Evolutionary conservation across 2,329 filamentous ascomycete species (phyloP), one percentile per base, ranked within the genome.

Genomic region (Pseudogymnoascus sp.): DNA sequence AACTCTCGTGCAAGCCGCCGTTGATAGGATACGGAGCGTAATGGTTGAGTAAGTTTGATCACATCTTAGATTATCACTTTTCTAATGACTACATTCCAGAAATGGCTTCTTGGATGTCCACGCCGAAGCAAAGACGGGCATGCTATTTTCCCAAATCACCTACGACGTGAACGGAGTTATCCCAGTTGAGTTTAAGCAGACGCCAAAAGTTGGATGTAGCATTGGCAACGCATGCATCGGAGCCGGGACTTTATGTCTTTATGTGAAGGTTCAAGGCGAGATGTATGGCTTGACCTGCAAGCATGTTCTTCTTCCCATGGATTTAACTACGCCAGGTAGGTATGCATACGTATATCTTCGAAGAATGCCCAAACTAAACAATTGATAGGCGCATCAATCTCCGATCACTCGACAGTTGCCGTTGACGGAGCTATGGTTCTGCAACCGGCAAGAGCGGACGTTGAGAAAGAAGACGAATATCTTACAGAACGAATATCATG

Each of bases 91-190:
- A 23, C 23, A 43, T 31, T 62, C 6, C 13, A 62, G 60, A 16
- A 41, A 62, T 45, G 21, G 16, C 36, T 45, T 39, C 23, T 45
- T 45, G 19, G 60, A 62, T 43, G 36, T 62, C 45, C 60, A 62
- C 6, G 60, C 60, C 2, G 60, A 62, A 62, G 43, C 43, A 19
- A 62, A 62, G 7, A 43, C 23, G n/a, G 60, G 60, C n/a, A 11
- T 5, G 10, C 60, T 45, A 28, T 19, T 14, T n/a, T 13, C 31
- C 6, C 19, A 45, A 23, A 1, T 23, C 16, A 45, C 41, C 4
- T 14, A 45, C 19, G 13, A 8, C 10, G 14, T 45, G 8, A 19
- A 45, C 6, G 1, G 2, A 13, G 60, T n/a, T 43, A 11, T 28
- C 4, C 37, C 14, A 43, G 13, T 11, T 34, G 2, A 28, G 14